These are phyloP conservation scores for Curvularia spicifera DNA, from an alignment of 2,329 filamentous ascomycete species.

Conservation along the genomic window DNA sequence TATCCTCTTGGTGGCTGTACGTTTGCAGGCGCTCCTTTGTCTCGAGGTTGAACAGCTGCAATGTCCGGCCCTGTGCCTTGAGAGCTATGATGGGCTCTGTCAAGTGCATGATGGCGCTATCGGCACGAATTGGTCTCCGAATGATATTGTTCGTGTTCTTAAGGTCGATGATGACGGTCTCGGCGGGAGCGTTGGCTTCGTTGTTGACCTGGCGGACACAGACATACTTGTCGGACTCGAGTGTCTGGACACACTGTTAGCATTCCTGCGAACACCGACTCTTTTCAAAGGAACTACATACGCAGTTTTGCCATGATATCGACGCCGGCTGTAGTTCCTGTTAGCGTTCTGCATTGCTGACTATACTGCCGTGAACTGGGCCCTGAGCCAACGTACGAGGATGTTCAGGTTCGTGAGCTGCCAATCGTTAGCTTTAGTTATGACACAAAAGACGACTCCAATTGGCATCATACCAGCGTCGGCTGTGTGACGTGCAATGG, in stretches of 20 bases:
- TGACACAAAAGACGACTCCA: slow-evolving; percentile 3
- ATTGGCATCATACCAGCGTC: slow-evolving; percentile 66
- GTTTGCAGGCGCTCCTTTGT: slow-evolving; percentile 97
- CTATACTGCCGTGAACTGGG: slow-evolving; percentile 23
- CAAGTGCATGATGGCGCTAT: slow-evolving; percentile 99
- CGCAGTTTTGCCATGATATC: slow-evolving; percentile 88
- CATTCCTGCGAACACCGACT: slow-evolving; percentile 11
- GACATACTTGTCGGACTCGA: slow-evolving; percentile 96
- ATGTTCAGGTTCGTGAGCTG: slow-evolving; percentile 57
- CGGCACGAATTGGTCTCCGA: slow-evolving; percentile 94
- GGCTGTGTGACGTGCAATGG: slow-evolving; percentile 82
- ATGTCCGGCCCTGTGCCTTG: slow-evolving; percentile 89
- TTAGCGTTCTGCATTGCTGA: slow-evolving; percentile 38
- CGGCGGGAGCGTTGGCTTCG: slow-evolving; percentile 79
- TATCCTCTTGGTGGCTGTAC: slow-evolving; percentile 93
- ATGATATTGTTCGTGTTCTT: slow-evolving; percentile 98
- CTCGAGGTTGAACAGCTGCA: slow-evolving; percentile 96
- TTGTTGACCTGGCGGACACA: slow-evolving; percentile 91
- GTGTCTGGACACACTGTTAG: slow-evolving; percentile 66
- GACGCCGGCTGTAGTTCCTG: slow-evolving; percentile 62
- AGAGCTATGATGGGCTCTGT: slow-evolving; percentile 93
- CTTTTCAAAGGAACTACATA: slow-evolving; percentile 55
- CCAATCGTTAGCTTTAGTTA: slow-evolving; percentile 39
- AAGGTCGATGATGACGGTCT: slow-evolving; percentile 97
- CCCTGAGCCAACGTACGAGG: slow-evolving; percentile 49